Percentiles rank a stretch among this genome's conserved stretches.
phyloP scores from a whole-genome alignment of 352 stramenopile species.

The Phytophthora fragariaefolia region DNA sequence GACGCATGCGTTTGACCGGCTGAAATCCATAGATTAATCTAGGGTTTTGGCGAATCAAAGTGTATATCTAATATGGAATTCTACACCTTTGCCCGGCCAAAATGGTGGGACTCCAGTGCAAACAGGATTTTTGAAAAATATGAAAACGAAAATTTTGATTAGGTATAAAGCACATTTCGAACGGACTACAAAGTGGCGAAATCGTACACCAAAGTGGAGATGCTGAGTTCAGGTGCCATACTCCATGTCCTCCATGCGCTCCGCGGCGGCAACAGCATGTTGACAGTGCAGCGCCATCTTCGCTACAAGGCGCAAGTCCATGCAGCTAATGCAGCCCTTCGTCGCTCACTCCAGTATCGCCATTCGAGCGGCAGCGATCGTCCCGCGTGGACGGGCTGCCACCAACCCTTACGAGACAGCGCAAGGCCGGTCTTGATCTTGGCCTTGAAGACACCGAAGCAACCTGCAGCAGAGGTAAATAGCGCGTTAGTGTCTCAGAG shows the following conservation, averaged over 20 bases:
- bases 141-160: too few species aligned
- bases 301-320: constrained; percentile 6
- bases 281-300: constrained; percentile 12
- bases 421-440: neutral
- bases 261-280: constrained; percentile 4
- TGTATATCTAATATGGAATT: too few species aligned
- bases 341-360: neutral
- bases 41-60: too few species aligned
- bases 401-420: neutral
- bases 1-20: too few species aligned
- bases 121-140: too few species aligned
- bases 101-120: too few species aligned
- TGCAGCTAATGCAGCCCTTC: neutral
- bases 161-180: neutral
- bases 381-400: too few species aligned
- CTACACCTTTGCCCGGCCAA: too few species aligned
- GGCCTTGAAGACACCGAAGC: neutral
- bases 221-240: constrained; percentile 3
- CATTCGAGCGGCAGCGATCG: neutral
- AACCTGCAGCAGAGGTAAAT: neutral
- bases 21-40: too few species aligned
- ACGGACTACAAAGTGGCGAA: neutral
- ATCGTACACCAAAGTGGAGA: too few species aligned
- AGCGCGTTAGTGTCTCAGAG: neutral
- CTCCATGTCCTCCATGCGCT: constrained; percentile 12